A percentile compares a stretch with the other conserved stretches of the same genome.
phyloP scores from a whole-genome alignment of 1,284 basidiomycete species.

The Trichosporon faecale region DNA sequence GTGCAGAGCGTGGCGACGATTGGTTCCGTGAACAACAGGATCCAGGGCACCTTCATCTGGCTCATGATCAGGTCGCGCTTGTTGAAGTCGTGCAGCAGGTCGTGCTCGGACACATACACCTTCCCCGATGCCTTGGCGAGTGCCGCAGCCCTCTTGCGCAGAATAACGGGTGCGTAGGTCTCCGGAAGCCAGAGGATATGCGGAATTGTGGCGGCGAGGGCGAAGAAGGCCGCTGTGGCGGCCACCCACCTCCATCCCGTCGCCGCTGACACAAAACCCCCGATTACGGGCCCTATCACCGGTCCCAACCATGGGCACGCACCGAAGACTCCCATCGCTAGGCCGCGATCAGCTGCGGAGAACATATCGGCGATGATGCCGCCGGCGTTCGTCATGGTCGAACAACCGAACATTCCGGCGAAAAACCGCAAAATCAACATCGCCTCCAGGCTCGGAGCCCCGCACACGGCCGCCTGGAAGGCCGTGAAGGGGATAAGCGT shows the following conservation, averaged over 20 bases:
- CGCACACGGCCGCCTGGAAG: slow-evolving; percentile 52
- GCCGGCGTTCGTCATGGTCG: slow-evolving; percentile 52
- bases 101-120: slow-evolving; percentile 47
- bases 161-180: slow-evolving; percentile 50
- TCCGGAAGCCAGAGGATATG: slow-evolving; percentile 45
- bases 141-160: slow-evolving; percentile 39
- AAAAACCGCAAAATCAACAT: slow-evolving; percentile 54
- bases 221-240: slow-evolving; percentile 61
- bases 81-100: slow-evolving; percentile 41
- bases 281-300: slow-evolving; percentile 28
- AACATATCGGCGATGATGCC: slow-evolving; percentile 54
- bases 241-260: slow-evolving; percentile 58
- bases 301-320: slow-evolving; percentile 49
- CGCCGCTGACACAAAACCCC: slow-evolving; percentile 16
- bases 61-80: slow-evolving; percentile 36
- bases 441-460: slow-evolving; percentile 48
- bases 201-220: slow-evolving; percentile 34
- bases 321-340: slow-evolving; percentile 58
- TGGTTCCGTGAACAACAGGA: slow-evolving; percentile 64
- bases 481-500: slow-evolving; percentile 49
- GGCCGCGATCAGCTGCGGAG: slow-evolving; percentile 47
- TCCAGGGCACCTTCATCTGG: slow-evolving; percentile 50
- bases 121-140: slow-evolving; percentile 43
- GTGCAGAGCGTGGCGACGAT: slow-evolving; percentile 62
- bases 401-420: slow-evolving; percentile 51